These are phyloP conservation scores for Ophiocordyceps unilateralis DNA, from an alignment of 2,329 filamentous ascomycete species.

Conservation along the genomic window DNA sequence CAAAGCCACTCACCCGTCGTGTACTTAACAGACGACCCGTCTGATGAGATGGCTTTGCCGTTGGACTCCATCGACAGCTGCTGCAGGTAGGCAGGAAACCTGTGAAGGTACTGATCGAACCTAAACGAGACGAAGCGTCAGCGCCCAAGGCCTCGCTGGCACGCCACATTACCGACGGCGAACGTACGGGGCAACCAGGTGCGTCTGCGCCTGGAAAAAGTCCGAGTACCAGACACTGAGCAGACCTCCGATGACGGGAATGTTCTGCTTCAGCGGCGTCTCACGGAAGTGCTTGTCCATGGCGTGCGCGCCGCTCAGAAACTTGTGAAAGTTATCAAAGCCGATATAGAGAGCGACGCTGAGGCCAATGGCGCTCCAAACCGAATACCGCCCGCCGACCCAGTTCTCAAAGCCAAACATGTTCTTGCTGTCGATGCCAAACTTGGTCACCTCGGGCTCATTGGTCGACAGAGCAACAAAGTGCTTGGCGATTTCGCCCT, in stretches of 20 bases:
- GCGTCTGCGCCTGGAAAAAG: slow-evolving; percentile 96
- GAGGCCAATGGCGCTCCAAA: slow-evolving; percentile 96
- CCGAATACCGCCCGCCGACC: slow-evolving; percentile 95
- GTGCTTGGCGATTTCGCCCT: slow-evolving; percentile 91
- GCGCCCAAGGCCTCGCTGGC: not conserved
- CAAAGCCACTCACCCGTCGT: slow-evolving; percentile 49
- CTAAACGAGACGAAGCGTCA: slow-evolving; percentile 20
- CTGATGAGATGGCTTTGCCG: slow-evolving; percentile 88
- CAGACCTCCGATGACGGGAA: slow-evolving; percentile 79
- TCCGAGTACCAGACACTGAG: slow-evolving; percentile 97
- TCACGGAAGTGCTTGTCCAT: slow-evolving; percentile 98
- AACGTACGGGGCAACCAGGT: slow-evolving; percentile 82
- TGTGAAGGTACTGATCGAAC: slow-evolving; percentile 97
- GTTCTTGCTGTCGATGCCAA: slow-evolving; percentile 96
- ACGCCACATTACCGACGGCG: too few species aligned
- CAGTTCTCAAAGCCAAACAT: slow-evolving; percentile 99
- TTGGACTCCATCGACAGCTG: slow-evolving; percentile 99
- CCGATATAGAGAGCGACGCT: slow-evolving; percentile 91
- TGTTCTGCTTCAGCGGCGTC: slow-evolving; percentile 84
- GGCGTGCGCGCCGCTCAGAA: slow-evolving; percentile 82
- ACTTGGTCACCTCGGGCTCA: slow-evolving; percentile 87
- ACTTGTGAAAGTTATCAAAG: slow-evolving; percentile 94
- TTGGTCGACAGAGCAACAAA: slow-evolving; percentile 98
- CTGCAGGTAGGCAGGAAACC: slow-evolving; percentile 97
- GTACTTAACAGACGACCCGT: slow-evolving; percentile 84